Base-by-base conservation (phyloP, 768 basidiomycete genomes). In the Boletus vermiculosoides region DNA sequence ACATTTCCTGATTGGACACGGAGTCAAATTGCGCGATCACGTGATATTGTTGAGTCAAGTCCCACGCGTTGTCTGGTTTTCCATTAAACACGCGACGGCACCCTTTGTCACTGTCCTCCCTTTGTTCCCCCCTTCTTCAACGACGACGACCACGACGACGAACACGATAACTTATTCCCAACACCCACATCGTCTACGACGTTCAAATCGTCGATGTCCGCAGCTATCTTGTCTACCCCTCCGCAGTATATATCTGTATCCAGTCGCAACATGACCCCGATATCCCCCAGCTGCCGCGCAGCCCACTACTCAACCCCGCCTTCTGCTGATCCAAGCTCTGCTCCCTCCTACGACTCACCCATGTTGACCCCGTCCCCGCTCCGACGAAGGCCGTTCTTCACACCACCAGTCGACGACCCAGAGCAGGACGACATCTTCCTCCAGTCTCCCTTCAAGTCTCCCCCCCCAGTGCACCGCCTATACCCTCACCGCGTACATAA, bases 291-390 rank as follows among this genome's bases (percentile, higher is more conserved):
- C 54, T 74, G 71, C 65, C 67, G 67, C 49, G 63, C 69, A 67
- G 60, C 61, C 1, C 68, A 59, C 60, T 66, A 66, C 60, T 67
- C 69, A 45, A 75, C 75, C 1, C 76, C 76, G n/a, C 73, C 73
- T 4, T 53, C 64, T 40, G 45, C 63, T 50, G 63, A 67, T 23
- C 1, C 53, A 9, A 56, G 57, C 48, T 58, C 66, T 52, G 55
- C 66, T 51, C 58, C 73, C 34, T 72, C 77, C 41, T 80, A 76
- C 62, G 80, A 81, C 63, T 80, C 82, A 33, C 81, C 84, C 45
- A 82, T 86, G 81, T 77, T 83, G 47, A 83, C 85, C 1, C 84
- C 87, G 22, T 88, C 87, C 6, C 85, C 85, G 12, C 77, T 84
- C 57, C 76, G 81, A 51, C 77, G 77, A 59, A 74, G 73, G 12